Conservation (phyloP, 2,329 filamentous ascomycete species). For the Verticillium dahliae region DNA sequence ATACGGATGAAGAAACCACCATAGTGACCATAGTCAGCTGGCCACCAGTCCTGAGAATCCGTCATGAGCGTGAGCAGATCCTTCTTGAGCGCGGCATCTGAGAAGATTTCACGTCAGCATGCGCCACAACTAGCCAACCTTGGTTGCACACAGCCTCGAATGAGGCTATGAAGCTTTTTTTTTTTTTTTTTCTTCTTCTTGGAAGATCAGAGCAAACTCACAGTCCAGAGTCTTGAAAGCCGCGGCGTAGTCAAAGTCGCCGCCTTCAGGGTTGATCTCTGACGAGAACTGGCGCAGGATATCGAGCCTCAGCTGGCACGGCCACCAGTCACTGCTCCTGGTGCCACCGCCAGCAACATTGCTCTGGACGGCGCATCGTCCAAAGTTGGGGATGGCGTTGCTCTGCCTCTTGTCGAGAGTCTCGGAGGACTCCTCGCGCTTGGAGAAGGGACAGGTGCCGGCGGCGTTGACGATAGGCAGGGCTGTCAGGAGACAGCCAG, state of each 20-base stretch:
- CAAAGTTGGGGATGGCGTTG: neutral
- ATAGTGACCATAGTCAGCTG: constrained; percentile 75
- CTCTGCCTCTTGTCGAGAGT: neutral
- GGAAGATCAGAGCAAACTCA: constrained; percentile 17
- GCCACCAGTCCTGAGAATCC: constrained; percentile 75
- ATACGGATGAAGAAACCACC: constrained; percentile 74
- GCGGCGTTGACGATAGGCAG: neutral
- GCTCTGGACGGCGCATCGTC: constrained; percentile 9
- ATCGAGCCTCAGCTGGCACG: constrained; percentile 58
- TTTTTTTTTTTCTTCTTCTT: no score
- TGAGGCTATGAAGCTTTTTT: neutral
- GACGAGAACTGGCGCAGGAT: constrained; percentile 66
- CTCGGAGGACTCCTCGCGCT: neutral
- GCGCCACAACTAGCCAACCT: neutral
- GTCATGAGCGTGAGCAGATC: constrained; percentile 67
- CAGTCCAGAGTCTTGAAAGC: constrained; percentile 71
- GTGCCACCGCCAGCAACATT: constrained; percentile 57
- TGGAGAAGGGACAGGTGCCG: neutral
- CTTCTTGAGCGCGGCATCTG: constrained; percentile 54
- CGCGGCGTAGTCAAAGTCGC: constrained; percentile 64
- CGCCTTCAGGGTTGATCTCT: constrained; percentile 54
- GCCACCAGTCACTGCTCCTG: constrained; percentile 68
- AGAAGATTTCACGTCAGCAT: neutral
- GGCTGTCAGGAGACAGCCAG: neutral
- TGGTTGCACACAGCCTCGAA: neutral